Base-by-base conservation (phyloP, 2,329 filamentous ascomycete species). In the Aspergillus ustus region DNA sequence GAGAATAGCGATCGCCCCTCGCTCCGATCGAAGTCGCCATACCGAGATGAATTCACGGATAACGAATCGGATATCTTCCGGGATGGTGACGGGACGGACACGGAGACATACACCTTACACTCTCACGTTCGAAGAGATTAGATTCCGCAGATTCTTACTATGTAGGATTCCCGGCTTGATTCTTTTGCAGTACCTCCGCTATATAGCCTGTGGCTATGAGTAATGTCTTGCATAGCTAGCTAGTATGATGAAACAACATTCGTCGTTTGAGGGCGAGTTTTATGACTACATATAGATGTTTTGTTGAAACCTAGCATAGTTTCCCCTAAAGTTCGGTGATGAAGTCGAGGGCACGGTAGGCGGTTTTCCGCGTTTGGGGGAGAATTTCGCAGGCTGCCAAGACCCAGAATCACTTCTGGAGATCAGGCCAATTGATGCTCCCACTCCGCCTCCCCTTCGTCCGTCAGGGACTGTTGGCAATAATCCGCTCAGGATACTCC, bases 41-140 rank as follows among this genome's bases (percentile, higher is more conserved):
- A 87, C 81, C 79, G 82, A 62, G 82, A 85, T 58, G 82, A 84
- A 31, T 85, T 83, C 64, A 82, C 80, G 20, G 83, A 83, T 68
- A 82, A 83, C 67, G 78, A 84, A 61, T 82, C 83, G 57, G 79
- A 83, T 67, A 74, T 80, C 48, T 81, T 82, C 65, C 69, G 73
- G 37, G 75, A 76, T 63, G 77, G 77, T 28, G 79, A 79, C 63
- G 77, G 73, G 7, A 68, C 73, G 15, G 74, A 76, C 34, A 68
- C 70, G 59, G 78, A 80, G 56, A 69, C 73, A 19, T 81, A 78
- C 65, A 73, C 73, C 34, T 69, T 82, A 37, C 79, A 81, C 70
- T 68, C 68, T 9, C 77, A 77, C 65, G 65, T 78, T 49, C 65
- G 63, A 13, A 55, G 60, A 34, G 55, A 43, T 34, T 67, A 60